phyloP scores from a whole-genome alignment of 106 monocot genomes.

The Dendrobium huoshanense region DNA sequence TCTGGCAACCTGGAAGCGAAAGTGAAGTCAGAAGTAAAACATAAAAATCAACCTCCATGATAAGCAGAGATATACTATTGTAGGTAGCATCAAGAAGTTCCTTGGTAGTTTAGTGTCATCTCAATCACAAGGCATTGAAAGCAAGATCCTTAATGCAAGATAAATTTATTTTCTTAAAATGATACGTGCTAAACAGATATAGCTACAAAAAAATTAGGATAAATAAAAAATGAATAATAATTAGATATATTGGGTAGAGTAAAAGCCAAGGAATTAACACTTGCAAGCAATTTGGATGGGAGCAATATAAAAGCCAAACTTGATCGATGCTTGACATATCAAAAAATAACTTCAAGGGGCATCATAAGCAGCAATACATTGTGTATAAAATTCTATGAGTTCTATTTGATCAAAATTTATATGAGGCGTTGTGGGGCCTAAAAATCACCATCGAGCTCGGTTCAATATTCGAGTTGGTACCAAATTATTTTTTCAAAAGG shows the following conservation, averaged over 20 bases:
- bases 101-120: neutral
- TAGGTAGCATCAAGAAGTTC: neutral
- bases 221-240: neutral
- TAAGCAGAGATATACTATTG: neutral
- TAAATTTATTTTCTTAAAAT: neutral
- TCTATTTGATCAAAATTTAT: neutral
- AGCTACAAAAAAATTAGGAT: neutral
- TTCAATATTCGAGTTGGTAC: too few relatives aligned
- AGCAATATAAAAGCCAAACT: neutral
- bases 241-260: neutral
- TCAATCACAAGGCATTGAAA: neutral
- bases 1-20: conserved; percentile 54
- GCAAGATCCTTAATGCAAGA: neutral
- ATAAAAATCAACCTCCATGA: neutral
- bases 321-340: neutral
- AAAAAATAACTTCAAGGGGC: neutral
- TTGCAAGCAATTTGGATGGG: neutral
- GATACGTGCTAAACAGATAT: neutral
- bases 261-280: neutral
- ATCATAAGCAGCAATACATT: neutral
- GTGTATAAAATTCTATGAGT: neutral
- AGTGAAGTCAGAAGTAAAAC: conserved; percentile 2
- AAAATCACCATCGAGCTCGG: too few relatives aligned
- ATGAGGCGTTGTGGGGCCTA: neutral
- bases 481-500: too few relatives aligned